Base-by-base conservation (phyloP, 441 rosid species). In the Melastoma candidum region DNA sequence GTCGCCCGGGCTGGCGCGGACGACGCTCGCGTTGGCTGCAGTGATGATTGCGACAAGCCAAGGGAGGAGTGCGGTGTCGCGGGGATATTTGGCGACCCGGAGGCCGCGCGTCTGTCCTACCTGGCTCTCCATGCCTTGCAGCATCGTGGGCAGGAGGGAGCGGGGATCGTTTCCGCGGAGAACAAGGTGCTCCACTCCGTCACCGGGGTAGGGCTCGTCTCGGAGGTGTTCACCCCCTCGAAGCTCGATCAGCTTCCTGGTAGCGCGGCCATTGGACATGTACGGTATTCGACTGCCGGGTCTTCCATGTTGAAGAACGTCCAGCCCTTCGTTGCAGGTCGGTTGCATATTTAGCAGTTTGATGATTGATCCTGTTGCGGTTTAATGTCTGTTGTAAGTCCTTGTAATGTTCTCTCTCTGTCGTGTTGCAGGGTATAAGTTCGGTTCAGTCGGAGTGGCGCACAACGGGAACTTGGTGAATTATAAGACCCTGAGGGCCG, bases 41-140 rank as follows among this genome's bases (percentile, higher is more conserved):
- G 27, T 3, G 74, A 70, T 29, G 64, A 62, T 25, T 86, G 81
- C 65, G 96, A 87, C 44, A 85, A 85, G 70, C 96, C 93, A 22
- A 85, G 90, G 0, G 98, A 90, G 46, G 98, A 90, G 86, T 87
- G 98, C 57, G 98, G 96, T 3, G 96, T 90, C 25, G 95, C 87
- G 24, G 98, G 98, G 26, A 80, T 90, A 58, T 87, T 71, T 56
- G 98, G 88, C 3, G 96, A 90, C 67, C 70, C 95, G 0, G 98
- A 90, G 54, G 96, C 98, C 56, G 77, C 97, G 0, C 87, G 96
- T 2, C 85, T 85, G 63, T 83, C 90, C 70, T 90, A 83, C 71
- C 53, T 87, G 63, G 96, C 96, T 0, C 95, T 90, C 46, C 98
- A 87, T 56, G 93, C 96, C 10, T 77, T 90, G 53, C 98, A 90